A percentile compares a stretch with the other conserved stretches of the same genome.
phyloP scores from a whole-genome alignment of 495 filamentous ascomycete species.

The Astrothelium subdiscretum region DNA sequence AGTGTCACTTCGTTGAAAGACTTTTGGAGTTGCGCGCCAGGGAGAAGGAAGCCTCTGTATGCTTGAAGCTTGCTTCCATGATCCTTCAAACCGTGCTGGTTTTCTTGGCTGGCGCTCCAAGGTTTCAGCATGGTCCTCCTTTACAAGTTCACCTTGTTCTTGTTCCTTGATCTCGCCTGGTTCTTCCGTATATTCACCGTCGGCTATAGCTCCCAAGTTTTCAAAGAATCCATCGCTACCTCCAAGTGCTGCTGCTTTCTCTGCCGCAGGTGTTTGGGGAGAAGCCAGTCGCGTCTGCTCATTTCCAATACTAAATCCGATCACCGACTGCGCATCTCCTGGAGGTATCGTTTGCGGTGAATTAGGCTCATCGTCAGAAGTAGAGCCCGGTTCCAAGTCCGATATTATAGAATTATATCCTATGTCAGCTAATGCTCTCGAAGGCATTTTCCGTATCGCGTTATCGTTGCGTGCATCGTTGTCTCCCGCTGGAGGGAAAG shows the following conservation, averaged over 20 bases:
- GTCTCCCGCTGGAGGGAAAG: neutral
- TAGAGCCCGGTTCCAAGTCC: constrained; percentile 1
- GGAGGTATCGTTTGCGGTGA: constrained; percentile 7
- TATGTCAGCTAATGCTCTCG: constrained; percentile 11
- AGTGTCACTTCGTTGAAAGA: neutral
- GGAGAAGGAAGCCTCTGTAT: constrained; percentile 2
- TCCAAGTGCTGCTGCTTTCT: constrained; percentile 62
- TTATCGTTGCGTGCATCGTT: neutral
- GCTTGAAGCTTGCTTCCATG: neutral
- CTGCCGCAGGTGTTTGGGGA: constrained; percentile 58
- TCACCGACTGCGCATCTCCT: constrained; percentile 50
- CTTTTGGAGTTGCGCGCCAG: constrained; percentile 1
- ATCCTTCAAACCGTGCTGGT: neutral
- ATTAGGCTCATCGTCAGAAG: constrained; percentile 19
- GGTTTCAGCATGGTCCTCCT: neutral
- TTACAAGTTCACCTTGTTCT: neutral
- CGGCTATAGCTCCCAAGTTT: constrained; percentile 13
- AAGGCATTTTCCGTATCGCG: neutral
- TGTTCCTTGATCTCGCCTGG: constrained; percentile 6
- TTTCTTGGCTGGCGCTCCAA: neutral
- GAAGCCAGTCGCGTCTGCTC: constrained; percentile 60
- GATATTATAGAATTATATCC: constrained; percentile 8
- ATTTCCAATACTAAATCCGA: constrained; percentile 67
- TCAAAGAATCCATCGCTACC: constrained; percentile 44
- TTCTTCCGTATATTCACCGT: constrained; percentile 8